A percentile compares a stretch with the other conserved stretches of the same genome.
Conservation (phyloP, 2,329 filamentous ascomycete genomes). For the Aspergillus ochraceoroseus region DNA sequence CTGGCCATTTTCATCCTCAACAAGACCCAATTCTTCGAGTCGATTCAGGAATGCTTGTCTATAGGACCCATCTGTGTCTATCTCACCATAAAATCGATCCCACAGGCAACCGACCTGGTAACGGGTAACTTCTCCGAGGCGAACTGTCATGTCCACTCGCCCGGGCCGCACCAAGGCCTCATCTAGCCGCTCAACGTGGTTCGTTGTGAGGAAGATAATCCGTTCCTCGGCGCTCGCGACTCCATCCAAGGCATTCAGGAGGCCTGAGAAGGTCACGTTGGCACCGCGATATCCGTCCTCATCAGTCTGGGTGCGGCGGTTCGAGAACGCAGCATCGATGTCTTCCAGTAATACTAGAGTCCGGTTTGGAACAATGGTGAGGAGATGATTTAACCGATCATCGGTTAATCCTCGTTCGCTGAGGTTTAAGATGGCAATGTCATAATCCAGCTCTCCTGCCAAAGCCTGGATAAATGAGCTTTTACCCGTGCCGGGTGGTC, state of each 20-base stretch:
- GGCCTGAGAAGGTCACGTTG: slow-evolving; percentile 88
- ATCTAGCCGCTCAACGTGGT: slow-evolving; percentile 85
- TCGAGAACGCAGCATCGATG: slow-evolving; percentile 83
- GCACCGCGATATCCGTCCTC: slow-evolving; percentile 79
- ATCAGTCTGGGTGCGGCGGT: slow-evolving; percentile 65
- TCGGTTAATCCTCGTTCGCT: slow-evolving; percentile 87
- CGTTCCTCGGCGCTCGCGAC: slow-evolving; percentile 93
- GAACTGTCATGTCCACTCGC: slow-evolving; percentile 86
- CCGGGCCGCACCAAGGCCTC: slow-evolving; percentile 86
- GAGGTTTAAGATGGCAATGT: slow-evolving; percentile 86
- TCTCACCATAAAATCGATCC: slow-evolving; percentile 88
- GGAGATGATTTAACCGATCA: slow-evolving; percentile 76
- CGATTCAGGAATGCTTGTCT: slow-evolving; percentile 65
- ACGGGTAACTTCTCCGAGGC: slow-evolving; percentile 79
- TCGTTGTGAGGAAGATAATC: slow-evolving; percentile 89
- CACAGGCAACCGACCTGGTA: slow-evolving; percentile 84
- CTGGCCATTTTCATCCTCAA: slow-evolving; percentile 54
- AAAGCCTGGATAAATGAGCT: slow-evolving; percentile 95
- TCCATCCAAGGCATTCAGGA: slow-evolving; percentile 81
- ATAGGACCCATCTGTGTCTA: slow-evolving; percentile 60
- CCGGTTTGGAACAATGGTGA: slow-evolving; percentile 77
- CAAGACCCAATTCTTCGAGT: slow-evolving; percentile 65
- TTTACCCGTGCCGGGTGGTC: slow-evolving; percentile 86
- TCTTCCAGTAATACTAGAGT: slow-evolving; percentile 84
- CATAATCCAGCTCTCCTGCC: slow-evolving; percentile 86